Base-by-base conservation (phyloP, 805 yeast genomes). In the Cyberlindnera mrakii region DNA sequence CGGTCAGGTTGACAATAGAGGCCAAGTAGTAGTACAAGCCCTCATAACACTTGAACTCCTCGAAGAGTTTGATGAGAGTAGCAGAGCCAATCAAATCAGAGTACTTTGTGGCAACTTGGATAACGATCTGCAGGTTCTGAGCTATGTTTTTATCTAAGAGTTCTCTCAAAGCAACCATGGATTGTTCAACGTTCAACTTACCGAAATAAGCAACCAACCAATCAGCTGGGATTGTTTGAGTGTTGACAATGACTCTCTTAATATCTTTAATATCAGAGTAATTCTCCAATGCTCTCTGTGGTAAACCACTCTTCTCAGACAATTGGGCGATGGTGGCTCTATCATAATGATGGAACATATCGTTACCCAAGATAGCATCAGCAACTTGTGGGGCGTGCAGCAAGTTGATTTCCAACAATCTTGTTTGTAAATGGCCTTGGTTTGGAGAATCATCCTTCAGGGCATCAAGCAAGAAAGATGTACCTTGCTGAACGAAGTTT, bases 361-460 rank as follows among this genome's bases (percentile, higher is more conserved):
- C 81, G 66, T 91, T 93, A 47, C 97, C 96, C 57, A 93, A 74
- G 53, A 93, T 93, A 17, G 99, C 99, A 67, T 93, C 99, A 35
- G 99, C 99, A 44, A 93, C 99, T 74, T 93, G 99, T 40, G 99
- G 99, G 15, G 99, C 99, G 63, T 90, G 95, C 61, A 87, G 65
- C 62, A 93, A 73, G 65, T 93, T 93, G 53, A 87, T 88, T 67
- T 93, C 99, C 53, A 93, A 77, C 40, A 93, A 78, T 59, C 95
- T 80, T 8, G 99, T 93, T 73, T 93, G 99, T 60, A 93, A 73
- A 59, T 89, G 96, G 15, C 96, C 97, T 61, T 93, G 96, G 50
- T 90, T 84, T 33, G 98, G 97, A 32, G 82, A 75, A 67, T 93
- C 96, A 50, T 82, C 85, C 71, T 93, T 93, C 62, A 93, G 75